These are phyloP conservation scores for Gossypium gossypioides DNA, from an alignment of 441 rosid species.

Conservation along the genomic window DNA sequence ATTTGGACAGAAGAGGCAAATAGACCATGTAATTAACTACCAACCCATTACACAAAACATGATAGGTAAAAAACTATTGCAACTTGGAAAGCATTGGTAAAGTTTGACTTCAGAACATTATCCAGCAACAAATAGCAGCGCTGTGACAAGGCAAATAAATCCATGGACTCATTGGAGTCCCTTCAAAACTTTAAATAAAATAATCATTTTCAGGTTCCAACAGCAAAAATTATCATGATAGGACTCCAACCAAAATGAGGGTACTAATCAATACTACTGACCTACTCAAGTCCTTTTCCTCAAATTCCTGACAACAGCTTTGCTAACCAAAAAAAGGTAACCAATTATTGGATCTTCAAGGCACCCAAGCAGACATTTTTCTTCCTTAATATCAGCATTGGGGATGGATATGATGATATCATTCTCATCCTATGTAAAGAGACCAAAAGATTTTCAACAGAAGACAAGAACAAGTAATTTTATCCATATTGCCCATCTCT, in stretches of 20 bases:
- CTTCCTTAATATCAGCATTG: neutral
- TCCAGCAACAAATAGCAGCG: neutral
- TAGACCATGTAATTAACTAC: neutral
- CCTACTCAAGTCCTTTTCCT: neutral
- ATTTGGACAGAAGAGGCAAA: neutral
- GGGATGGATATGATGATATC: neutral
- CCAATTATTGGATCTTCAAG: neutral
- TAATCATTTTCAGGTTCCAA: neutral
- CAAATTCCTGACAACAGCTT: neutral
- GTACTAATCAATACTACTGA: neutral
- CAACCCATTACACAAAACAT: neutral
- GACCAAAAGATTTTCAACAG: neutral
- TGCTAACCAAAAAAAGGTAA: neutral
- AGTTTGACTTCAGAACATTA: neutral
- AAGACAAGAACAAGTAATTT: neutral
- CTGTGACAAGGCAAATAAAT: neutral
- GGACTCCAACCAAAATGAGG: neutral
- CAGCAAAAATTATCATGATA: neutral
- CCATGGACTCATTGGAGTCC: neutral
- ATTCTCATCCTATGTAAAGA: neutral
- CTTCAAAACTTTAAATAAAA: neutral
- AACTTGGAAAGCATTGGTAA: neutral
- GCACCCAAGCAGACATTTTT: neutral
- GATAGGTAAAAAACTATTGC: neutral
- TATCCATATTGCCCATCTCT: neutral